These are phyloP conservation scores for Eucalyptus guilfoylei DNA, from an alignment of 345 rosid genomes.

Conservation along the genomic window DNA sequence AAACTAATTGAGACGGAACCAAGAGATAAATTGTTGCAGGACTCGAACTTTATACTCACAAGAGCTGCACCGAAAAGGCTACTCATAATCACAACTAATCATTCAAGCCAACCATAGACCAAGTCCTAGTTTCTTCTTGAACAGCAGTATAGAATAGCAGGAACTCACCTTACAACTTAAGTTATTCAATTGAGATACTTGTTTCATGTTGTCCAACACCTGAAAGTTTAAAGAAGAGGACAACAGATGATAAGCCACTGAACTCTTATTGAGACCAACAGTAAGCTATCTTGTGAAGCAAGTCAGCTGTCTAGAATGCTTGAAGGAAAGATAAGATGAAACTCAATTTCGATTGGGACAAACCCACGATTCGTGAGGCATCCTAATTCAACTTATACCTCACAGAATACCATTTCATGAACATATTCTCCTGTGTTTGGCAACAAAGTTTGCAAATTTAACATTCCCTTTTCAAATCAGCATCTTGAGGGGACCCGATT, in stretches of 20 bases:
- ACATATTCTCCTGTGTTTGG: background rate
- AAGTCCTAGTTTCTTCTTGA: background rate
- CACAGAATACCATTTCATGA: background rate
- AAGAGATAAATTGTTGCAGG: background rate
- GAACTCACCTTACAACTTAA: constrained; percentile 46
- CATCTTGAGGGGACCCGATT: background rate
- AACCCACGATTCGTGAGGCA: background rate
- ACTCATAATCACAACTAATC: background rate
- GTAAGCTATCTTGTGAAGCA: background rate
- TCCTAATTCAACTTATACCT: background rate
- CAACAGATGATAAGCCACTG: background rate
- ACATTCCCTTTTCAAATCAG: background rate
- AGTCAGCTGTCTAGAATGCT: background rate
- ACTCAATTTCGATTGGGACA: background rate
- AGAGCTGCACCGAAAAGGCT: background rate
- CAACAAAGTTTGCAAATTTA: background rate
- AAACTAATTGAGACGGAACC: background rate
- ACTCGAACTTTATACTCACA: background rate
- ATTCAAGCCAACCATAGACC: background rate
- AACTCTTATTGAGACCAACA: background rate
- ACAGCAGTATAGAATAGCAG: background rate
- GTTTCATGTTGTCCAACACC: constrained; percentile 79
- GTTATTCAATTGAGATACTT: constrained; percentile 46
- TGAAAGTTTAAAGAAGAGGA: constrained; percentile 8
- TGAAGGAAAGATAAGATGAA: background rate